Evolutionary conservation across 1,139 yeast genomes (phyloP).

Genomic region (Yamadazyma mexicana): DNA sequence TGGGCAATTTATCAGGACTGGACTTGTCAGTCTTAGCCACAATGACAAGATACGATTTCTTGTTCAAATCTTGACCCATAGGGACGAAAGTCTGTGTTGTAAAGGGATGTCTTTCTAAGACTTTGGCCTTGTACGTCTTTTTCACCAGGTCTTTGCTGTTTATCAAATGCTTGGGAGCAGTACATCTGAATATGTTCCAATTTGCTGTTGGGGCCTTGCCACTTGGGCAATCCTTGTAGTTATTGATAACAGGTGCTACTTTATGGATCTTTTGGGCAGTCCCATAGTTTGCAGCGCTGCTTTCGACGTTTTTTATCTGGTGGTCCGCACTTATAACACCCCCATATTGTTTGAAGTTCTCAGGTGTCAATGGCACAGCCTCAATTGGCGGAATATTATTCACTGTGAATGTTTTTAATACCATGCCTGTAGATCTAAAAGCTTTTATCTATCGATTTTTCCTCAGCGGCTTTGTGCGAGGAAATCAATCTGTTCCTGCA

Average conservation of each 20-base stretch:
- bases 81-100: constrained; percentile 92
- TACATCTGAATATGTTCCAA: constrained; percentile 82
- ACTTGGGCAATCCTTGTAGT: constrained; percentile 48
- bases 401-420: constrained; percentile 39
- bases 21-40: constrained; percentile 60
- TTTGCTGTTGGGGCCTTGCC: constrained; percentile 55
- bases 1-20: constrained; percentile 52
- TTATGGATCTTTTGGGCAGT: constrained; percentile 78
- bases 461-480: constrained; percentile 4
- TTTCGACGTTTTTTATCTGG: constrained; percentile 29
- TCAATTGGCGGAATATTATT: constrained; percentile 23
- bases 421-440: constrained; percentile 27
- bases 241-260: constrained; percentile 67
- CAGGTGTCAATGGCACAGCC: constrained; percentile 43
- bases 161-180: constrained; percentile 67
- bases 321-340: constrained; percentile 50
- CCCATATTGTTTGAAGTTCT: constrained; percentile 42
- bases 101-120: constrained; percentile 85
- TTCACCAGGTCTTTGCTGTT: constrained; percentile 18
- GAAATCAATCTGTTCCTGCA: neutral
- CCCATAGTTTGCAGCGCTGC: constrained; percentile 81
- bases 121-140: constrained; percentile 55
- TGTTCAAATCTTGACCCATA: constrained; percentile 61
- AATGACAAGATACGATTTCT: constrained; percentile 70
- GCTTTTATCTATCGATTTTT: neutral